Evolutionary conservation across 495 filamentous ascomycete genomes (phyloP).

Genomic region (Talaromyces wortmannii): DNA sequence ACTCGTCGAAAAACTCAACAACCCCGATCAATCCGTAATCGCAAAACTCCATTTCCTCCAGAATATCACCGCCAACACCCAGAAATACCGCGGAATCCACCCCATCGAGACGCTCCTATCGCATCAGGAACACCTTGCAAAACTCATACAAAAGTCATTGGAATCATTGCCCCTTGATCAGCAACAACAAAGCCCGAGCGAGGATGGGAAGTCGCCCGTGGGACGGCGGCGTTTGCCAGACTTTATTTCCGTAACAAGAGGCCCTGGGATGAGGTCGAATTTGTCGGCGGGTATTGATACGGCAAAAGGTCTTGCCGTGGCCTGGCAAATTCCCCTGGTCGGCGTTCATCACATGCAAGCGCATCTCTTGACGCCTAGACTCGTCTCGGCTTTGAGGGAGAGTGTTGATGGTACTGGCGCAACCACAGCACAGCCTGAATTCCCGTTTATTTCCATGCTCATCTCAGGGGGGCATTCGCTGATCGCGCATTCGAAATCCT

Average conservation of each 20-base stretch:
- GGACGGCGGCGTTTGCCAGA: conserved; percentile 51
- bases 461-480: conserved; percentile 91
- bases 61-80: conserved; percentile 74
- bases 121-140: conserved; percentile 62
- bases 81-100: conserved; percentile 65
- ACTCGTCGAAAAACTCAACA: conserved; percentile 55
- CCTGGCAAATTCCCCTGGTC: conserved; percentile 73
- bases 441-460: conserved; percentile 86
- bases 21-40: conserved; percentile 5
- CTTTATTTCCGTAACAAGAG: conserved; percentile 79
- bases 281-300: conserved; percentile 71
- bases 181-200: background rate
- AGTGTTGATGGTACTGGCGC: background rate
- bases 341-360: conserved; percentile 97
- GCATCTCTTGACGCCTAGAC: conserved; percentile 78
- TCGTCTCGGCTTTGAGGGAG: conserved; percentile 57
- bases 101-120: conserved; percentile 65
- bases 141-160: conserved; percentile 59
- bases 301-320: conserved; percentile 81
- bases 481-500: conserved; percentile 60
- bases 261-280: conserved; percentile 78
- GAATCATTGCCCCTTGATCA: conserved; percentile 33
- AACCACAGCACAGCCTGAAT: conserved; percentile 25
- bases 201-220: conserved; percentile 3
- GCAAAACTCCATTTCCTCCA: conserved; percentile 69